Evolutionary conservation across 306 rosid species (phyloP).

Genomic region (Hippophae gyantsensis): DNA sequence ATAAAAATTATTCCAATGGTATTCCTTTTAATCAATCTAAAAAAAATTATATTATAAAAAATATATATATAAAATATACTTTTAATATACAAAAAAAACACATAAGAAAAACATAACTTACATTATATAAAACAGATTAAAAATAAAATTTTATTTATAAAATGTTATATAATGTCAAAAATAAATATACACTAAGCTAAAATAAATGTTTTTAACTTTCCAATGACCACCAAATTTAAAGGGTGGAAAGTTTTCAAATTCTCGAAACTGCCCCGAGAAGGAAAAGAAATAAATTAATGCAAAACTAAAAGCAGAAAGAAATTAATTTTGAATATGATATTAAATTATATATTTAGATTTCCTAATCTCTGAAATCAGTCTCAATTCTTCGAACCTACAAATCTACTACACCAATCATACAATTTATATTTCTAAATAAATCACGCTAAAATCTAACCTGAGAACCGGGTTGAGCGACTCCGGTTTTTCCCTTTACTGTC

Average conservation of each 20-base stretch:
- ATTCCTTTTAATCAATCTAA: too few species aligned
- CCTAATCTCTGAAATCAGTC: constrained; percentile 13
- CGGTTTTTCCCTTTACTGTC: constrained; percentile 20
- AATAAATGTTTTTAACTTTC: too few species aligned
- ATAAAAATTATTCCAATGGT: too few species aligned
- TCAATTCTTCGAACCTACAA: constrained; percentile 41
- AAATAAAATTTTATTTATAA: too few species aligned
- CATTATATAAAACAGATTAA: too few species aligned
- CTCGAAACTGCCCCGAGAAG: neutral
- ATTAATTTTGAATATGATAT: neutral
- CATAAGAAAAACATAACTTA: too few species aligned
- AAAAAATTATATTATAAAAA: too few species aligned
- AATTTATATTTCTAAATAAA: constrained; percentile 1
- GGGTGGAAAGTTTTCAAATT: constrained; percentile 21
- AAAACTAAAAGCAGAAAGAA: neutral
- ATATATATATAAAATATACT: too few species aligned
- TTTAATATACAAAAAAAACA: too few species aligned
- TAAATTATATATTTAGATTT: neutral
- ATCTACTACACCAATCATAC: constrained; percentile 39
- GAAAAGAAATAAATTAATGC: neutral
- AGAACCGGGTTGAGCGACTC: constrained; percentile 30
- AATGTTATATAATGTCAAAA: too few species aligned
- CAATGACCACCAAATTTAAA: constrained; percentile 29
- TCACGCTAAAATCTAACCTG: constrained; percentile 27
- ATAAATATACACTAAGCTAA: too few species aligned